These are phyloP conservation scores for Heliamphora exappendiculata DNA, from an alignment of 148 eudicot species.

Conservation along the genomic window DNA sequence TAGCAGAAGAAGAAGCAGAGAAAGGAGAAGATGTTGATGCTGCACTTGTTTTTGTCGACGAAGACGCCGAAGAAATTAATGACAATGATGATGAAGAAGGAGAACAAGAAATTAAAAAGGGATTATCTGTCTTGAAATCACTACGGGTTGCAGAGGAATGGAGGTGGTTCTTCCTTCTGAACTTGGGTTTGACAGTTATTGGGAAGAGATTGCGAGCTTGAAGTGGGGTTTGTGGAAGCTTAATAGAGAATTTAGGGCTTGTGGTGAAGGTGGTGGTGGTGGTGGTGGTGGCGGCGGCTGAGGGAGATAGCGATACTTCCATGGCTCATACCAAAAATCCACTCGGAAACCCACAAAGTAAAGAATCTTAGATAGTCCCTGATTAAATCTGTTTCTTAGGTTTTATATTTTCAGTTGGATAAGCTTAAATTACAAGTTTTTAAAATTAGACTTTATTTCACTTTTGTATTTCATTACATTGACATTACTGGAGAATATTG, in stretches of 20 bases:
- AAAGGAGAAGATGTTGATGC: slow-evolving; percentile 10
- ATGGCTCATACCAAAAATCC: neutral
- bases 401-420: no score
- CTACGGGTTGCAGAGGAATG: neutral
- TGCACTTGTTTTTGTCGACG: slow-evolving; percentile 12
- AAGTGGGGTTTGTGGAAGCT: slow-evolving; percentile 5
- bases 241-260: slow-evolving; percentile 4
- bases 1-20: neutral
- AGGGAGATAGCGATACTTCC: slow-evolving; percentile 5
- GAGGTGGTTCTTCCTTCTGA: neutral
- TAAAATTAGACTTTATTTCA: no score
- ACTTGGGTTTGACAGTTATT: neutral
- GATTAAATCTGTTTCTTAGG: neutral
- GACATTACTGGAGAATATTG: no score
- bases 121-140: neutral
- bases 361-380: neutral
- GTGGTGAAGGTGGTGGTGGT: slow-evolving; percentile 11
- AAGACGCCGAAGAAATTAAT: neutral
- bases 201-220: slow-evolving; percentile 6
- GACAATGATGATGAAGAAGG: slow-evolving; percentile 4
- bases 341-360: neutral
- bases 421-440: no score
- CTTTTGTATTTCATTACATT: no score
- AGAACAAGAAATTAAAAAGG: neutral
- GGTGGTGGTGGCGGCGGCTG: no score